These are phyloP conservation scores for Colletotrichum tropicicola DNA, from an alignment of 2,329 filamentous ascomycete genomes.

Conservation along the genomic window DNA sequence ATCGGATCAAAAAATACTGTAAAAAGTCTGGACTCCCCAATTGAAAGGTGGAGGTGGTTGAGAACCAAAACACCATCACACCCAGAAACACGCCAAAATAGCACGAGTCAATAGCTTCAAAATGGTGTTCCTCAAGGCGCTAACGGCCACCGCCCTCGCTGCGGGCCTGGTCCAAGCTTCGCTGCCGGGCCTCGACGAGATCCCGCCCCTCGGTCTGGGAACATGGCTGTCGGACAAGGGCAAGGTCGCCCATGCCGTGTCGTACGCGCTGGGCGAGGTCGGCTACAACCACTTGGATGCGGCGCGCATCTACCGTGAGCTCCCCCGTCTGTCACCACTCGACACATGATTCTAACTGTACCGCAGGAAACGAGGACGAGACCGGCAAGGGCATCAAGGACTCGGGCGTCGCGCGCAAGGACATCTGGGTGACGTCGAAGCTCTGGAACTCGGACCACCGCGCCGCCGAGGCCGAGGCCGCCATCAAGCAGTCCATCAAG, in stretches of 20 bases:
- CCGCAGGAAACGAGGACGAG: constrained; percentile 59
- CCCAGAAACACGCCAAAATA: not conserved
- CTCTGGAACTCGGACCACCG: constrained; percentile 66
- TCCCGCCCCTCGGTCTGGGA: constrained; percentile 42
- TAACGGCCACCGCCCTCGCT: not conserved
- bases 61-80: not conserved
- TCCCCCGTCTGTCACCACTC: not conserved
- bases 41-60: too few relatives aligned
- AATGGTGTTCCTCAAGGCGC: constrained; percentile 7
- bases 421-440: constrained; percentile 72
- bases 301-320: constrained; percentile 57
- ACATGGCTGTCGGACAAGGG: constrained; percentile 72
- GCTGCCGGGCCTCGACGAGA: constrained; percentile 4
- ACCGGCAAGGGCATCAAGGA: constrained; percentile 58
- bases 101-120: not conserved
- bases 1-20: not conserved
- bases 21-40: not conserved
- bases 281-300: constrained; percentile 69
- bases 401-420: constrained; percentile 51
- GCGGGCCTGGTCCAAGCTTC: constrained; percentile 19
- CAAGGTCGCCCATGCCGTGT: constrained; percentile 66
- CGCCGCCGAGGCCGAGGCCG: constrained; percentile 40
- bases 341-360: not conserved
- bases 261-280: constrained; percentile 51
- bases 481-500: constrained; percentile 55